Base-by-base conservation (phyloP, 2,329 filamentous ascomycete genomes). In the Ilyonectria mors-panacis region DNA sequence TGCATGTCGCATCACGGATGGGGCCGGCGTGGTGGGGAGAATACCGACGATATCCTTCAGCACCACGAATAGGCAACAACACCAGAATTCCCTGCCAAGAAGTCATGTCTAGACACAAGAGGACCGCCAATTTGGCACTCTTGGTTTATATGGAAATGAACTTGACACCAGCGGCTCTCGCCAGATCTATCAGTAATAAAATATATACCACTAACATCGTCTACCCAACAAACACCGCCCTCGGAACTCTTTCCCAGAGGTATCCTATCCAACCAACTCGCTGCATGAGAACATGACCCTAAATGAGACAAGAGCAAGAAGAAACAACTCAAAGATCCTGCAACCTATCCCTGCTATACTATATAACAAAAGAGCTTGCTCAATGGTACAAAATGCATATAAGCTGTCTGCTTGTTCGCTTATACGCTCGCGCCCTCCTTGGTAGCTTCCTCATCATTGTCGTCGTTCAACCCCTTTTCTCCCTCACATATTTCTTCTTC, bases 401-500 rank as follows among this genome's bases (percentile, higher is more conserved):
- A 56, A 15, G 54, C 17, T 57, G 23, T 56, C 47, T 65, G 50
- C 33, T 65, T 12, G 42, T 19, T 50, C 26, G 44, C 23, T 35
- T n/a, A 12, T n/a, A 23, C 7, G 35, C 21, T 56, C 10, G 51
- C 15, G 30, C 44, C 30, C 12, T 50, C 26, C 45, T 19, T 50
- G 3, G 39, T n/a, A 51, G 23, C 33, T 30, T 42, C 26, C 33
- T 33, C n/a, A n/a, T 19, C 55, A 26, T 53, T 28, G 17, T 57
- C 15, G n/a, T 17, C 23, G 44, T 21, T 35, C 28, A 19, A 30
- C n/a, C 13, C 17, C 10, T 59, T 37, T 66, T 58, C 21, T 6
- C 53, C 28, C 45, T 76, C 69, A 80, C 37, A 73, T 68, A 47
- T 81, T 81, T 80, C 79, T 84, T 84, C 77, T 81, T 83, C 66